Conservation (phyloP, 2,329 filamentous ascomycete species). For the Akanthomyces muscarius region DNA sequence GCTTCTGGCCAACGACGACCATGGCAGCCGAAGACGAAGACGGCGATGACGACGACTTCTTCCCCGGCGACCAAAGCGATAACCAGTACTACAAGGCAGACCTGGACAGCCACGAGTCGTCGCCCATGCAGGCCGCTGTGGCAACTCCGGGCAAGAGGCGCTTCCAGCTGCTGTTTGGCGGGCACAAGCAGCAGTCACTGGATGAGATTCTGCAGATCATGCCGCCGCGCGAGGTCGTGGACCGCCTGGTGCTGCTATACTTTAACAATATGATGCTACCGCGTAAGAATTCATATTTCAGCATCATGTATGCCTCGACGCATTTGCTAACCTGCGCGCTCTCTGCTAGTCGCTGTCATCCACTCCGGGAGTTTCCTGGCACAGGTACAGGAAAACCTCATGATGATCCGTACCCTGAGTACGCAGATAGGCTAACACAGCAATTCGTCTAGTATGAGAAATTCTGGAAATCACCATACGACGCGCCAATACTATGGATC, state of each 20-base stretch:
- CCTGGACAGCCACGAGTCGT: background rate
- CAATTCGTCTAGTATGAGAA: constrained; percentile 33
- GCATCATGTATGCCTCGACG: background rate
- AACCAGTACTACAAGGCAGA: constrained; percentile 10
- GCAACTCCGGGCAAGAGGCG: background rate
- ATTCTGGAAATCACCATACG: constrained; percentile 39
- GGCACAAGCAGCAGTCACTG: background rate
- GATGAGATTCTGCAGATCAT: background rate
- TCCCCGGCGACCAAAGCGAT: constrained; percentile 8
- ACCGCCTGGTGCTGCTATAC: constrained; percentile 9
- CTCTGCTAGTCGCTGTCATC: background rate
- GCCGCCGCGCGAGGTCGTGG: background rate
- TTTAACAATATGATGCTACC: constrained; percentile 13
- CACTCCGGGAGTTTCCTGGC: constrained; percentile 6
- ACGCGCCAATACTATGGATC: constrained; percentile 41
- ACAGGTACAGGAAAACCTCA: background rate
- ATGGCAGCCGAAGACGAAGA: background rate
- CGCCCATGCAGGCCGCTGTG: background rate
- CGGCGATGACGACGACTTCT: constrained; percentile 2
- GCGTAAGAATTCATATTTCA: background rate
- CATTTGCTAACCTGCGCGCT: background rate
- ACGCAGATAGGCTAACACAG: background rate
- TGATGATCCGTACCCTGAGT: constrained; percentile 20
- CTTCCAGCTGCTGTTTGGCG: constrained; percentile 13
- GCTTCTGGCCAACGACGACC: background rate